A percentile compares a stretch with the other conserved stretches of the same genome.
phyloP scores from a whole-genome alignment of 176 grass and related monocot genomes.

The Urochloa ruziziensis region DNA sequence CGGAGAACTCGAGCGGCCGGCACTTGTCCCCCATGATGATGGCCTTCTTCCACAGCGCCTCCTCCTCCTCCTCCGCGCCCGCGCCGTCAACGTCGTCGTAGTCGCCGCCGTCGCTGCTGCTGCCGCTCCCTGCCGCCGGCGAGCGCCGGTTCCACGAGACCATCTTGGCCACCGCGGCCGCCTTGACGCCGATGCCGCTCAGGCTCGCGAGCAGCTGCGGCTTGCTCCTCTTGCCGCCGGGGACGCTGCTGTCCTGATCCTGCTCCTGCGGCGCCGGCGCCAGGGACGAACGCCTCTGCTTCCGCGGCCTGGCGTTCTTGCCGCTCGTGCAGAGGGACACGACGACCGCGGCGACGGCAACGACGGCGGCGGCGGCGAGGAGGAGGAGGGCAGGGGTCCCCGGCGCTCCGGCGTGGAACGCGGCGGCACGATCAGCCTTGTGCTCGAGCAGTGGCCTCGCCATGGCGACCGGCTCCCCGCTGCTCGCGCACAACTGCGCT shows the following conservation, averaged over 20 bases:
- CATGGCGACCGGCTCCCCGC: background rate
- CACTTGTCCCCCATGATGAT: conserved; percentile 76
- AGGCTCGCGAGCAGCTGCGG: conserved; percentile 32
- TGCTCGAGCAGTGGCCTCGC: conserved; percentile 2
- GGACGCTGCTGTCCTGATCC: background rate
- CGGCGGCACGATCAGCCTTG: background rate
- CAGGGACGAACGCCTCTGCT: conserved; percentile 7
- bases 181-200: conserved; percentile 44
- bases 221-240: background rate
- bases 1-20: conserved; percentile 53
- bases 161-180: conserved; percentile 40
- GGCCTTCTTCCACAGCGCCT: conserved; percentile 51
- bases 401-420: background rate
- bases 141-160: conserved; percentile 31
- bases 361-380: background rate
- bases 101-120: background rate
- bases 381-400: background rate
- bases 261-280: background rate
- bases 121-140: background rate
- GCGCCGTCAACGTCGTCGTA: background rate
- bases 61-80: background rate
- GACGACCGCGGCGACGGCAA: conserved; percentile 15
- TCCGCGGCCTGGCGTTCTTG: conserved; percentile 30
- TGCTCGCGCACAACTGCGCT: no score
- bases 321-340: conserved; percentile 42